phyloP scores from a whole-genome alignment of 129 eudicot genomes.

The Saposhnikovia divaricata region DNA sequence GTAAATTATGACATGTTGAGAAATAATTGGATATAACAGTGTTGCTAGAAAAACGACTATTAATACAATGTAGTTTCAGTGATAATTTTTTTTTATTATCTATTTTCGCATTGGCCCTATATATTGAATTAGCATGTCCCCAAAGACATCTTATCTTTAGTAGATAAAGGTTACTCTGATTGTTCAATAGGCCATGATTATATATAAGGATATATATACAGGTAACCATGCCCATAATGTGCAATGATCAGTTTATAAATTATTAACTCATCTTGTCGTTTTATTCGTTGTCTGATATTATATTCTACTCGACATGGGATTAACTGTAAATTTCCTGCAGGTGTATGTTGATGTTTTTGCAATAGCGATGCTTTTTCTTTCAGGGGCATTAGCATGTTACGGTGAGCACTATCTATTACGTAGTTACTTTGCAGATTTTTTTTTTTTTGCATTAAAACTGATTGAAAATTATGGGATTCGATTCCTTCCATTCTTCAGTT shows the following conservation, averaged over 20 bases:
- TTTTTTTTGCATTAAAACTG: neutral
- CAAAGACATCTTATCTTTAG: neutral
- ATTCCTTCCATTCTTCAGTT: neutral
- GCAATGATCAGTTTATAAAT: neutral
- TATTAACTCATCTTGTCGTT: neutral
- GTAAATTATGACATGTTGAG: neutral
- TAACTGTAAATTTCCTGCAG: slow-evolving; percentile 39
- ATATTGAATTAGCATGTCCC: neutral
- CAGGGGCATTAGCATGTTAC: slow-evolving; percentile 79
- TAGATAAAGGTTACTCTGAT: neutral
- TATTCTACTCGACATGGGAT: slow-evolving; percentile 4
- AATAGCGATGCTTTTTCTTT: slow-evolving; percentile 53
- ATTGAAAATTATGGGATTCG: neutral
- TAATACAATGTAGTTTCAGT: neutral
- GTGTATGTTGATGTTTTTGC: slow-evolving; percentile 78
- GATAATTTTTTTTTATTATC: neutral
- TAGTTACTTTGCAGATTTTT: neutral
- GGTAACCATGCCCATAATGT: neutral
- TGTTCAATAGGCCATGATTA: neutral
- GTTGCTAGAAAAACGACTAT: neutral
- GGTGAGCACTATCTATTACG: slow-evolving; percentile 36
- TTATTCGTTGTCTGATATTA: neutral
- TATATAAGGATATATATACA: neutral
- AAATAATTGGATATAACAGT: neutral
- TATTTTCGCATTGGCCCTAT: neutral